phyloP scores from a whole-genome alignment of 495 filamentous ascomycete genomes.

The Jackrogersella minutella region DNA sequence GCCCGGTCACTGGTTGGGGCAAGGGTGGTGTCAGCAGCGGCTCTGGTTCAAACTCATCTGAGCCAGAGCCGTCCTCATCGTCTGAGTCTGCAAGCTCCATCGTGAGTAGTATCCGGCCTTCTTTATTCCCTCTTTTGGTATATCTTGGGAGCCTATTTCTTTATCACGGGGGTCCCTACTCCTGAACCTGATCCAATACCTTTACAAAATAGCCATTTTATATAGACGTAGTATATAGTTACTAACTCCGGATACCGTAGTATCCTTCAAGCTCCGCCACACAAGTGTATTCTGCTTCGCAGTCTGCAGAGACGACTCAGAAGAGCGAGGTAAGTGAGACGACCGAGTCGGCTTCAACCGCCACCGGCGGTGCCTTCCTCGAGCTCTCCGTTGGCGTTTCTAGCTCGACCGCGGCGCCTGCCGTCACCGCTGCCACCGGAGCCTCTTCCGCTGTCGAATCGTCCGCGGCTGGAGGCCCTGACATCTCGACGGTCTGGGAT shows the following conservation, averaged over 20 bases:
- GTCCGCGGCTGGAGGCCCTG: constrained; percentile 47
- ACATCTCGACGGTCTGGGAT: constrained; percentile 63
- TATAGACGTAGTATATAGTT: background rate
- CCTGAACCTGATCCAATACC: background rate
- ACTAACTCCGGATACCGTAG: constrained; percentile 18
- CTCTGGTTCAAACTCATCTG: constrained; percentile 27
- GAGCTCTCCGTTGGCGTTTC: constrained; percentile 30
- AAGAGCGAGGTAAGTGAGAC: background rate
- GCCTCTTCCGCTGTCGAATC: constrained; percentile 40
- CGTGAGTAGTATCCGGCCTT: constrained; percentile 24
- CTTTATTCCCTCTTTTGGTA: constrained; percentile 8
- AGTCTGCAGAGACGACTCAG: constrained; percentile 1
- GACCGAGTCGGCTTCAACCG: background rate
- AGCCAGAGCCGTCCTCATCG: constrained; percentile 9
- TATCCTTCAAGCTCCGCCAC: constrained; percentile 14
- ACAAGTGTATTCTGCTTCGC: background rate
- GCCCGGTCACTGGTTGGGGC: constrained; percentile 55
- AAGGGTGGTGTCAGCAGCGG: constrained; percentile 42
- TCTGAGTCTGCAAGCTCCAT: constrained; percentile 9
- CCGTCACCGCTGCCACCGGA: constrained; percentile 28
- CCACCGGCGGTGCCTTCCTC: constrained; percentile 24
- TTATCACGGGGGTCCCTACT: background rate
- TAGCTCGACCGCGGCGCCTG: constrained; percentile 53
- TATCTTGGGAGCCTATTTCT: constrained; percentile 12
- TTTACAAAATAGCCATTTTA: background rate